Evolutionary conservation across 2,329 filamentous ascomycete species (phyloP).

Genomic region (Cercospora sp.): DNA sequence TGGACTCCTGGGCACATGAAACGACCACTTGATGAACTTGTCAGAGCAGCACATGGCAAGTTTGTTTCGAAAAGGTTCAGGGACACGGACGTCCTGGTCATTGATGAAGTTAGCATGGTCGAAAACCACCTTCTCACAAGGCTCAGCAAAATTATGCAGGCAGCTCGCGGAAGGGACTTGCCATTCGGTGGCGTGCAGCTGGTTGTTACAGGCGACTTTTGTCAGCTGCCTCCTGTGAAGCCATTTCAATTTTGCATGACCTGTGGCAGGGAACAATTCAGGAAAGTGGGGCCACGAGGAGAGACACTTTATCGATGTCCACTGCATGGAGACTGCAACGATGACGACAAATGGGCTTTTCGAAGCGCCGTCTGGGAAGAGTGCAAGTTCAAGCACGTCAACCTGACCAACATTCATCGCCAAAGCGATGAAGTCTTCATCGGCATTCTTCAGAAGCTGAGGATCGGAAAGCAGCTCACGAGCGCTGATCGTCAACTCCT

Average conservation of each 20-base stretch:
- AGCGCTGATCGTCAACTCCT: conserved; percentile 45
- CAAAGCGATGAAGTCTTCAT: conserved; percentile 58
- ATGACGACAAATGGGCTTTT: conserved; percentile 63
- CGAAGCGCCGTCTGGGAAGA: conserved; percentile 56
- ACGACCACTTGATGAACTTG: conserved; percentile 38
- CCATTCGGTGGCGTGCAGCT: conserved; percentile 44
- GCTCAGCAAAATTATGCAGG: conserved; percentile 33
- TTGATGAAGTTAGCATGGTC: conserved; percentile 68
- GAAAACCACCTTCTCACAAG: conserved; percentile 57
- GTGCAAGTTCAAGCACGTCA: conserved; percentile 55
- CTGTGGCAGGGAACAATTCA: conserved; percentile 44
- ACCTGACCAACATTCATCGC: conserved; percentile 58
- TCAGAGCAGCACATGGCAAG: conserved; percentile 37
- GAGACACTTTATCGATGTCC: conserved; percentile 38
- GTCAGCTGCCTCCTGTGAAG: conserved; percentile 60
- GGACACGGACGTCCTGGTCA: conserved; percentile 57
- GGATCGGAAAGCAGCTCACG: conserved; percentile 48
- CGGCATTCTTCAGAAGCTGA: conserved; percentile 56
- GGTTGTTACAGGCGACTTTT: conserved; percentile 56
- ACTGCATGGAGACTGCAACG: conserved; percentile 43
- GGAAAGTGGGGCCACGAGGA: conserved; percentile 30
- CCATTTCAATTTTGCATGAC: conserved; percentile 56
- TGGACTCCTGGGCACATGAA: conserved; percentile 55
- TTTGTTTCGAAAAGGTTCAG: conserved; percentile 43
- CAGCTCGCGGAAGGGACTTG: conserved; percentile 12